Evolutionary conservation across 2,329 filamentous ascomycete species (phyloP), one percentile per base, ranked within the genome.

Genomic region (Aspergillus texensis): DNA sequence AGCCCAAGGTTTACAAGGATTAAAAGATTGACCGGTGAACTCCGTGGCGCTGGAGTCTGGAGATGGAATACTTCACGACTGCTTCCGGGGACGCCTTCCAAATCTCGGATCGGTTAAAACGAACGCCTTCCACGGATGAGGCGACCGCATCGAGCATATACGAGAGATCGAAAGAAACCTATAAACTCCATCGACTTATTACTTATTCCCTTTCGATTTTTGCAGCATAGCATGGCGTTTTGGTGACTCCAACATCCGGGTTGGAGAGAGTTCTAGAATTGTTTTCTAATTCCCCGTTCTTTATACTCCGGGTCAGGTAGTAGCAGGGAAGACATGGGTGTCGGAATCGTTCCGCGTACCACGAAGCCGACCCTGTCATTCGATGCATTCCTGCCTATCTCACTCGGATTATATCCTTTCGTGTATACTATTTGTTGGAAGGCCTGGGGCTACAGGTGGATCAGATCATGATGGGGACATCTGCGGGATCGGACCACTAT

Each of bases 1-100:
- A 94, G 78, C 95, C 94, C 63, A 97, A 97, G 84, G 83, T 97
- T 63, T 97, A 95, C 81, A 96, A 96, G 83, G 92, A 96, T 77
- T 85, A 88, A 85, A 91, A 91, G 75, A 78, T 72, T 39, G 32
- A 21, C 6, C 30, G 30, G 32, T 14, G n/a, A 36, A 36, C 21
- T 39, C n/a, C 11, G n/a, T 24, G 52, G 16, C 34, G 52, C 21
- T 26, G 36, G 32, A 39, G 21, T n/a, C 14, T 26, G n/a, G 32
- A 26, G 52, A 39, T 39, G 34, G 34, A 39, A 24, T 39, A 36
- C 26, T 52, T 32, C 21, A 19, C 19, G 19, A 34, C 34, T 26
- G 30, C 52, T 21, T 55, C 24, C 19, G 9, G 28, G 21, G 46
- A 30, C 26, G 26, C 28, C 48, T 32, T 52, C 4, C 28, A 19